Percentiles rank a stretch among this genome's conserved stretches.
Evolutionary conservation across 768 basidiomycete species (phyloP).

Genomic region (Fomitopsis pulvina): DNA sequence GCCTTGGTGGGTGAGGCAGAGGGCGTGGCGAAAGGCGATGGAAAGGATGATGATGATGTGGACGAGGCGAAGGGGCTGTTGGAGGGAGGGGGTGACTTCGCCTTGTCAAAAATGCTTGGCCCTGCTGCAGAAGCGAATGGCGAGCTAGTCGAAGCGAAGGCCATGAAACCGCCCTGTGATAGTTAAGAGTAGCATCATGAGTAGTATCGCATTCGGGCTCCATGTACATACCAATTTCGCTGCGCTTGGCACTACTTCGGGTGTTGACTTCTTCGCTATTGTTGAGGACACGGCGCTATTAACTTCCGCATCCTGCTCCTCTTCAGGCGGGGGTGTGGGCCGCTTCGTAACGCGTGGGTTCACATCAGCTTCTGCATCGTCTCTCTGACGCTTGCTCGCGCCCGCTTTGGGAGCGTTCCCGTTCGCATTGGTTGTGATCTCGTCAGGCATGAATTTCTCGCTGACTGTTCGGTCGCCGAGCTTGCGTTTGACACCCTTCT

Average conservation of each 20-base stretch:
- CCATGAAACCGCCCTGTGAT: conserved; percentile 65
- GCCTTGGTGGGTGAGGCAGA: conserved; percentile 3
- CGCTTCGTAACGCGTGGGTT: conserved; percentile 44
- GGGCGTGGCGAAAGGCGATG: conserved; percentile 9
- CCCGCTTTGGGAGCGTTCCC: conserved; percentile 19
- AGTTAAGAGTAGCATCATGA: too few relatives aligned
- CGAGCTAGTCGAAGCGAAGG: conserved; percentile 68
- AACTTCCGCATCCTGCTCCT: conserved; percentile 17
- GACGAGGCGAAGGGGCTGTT: conserved; percentile 12
- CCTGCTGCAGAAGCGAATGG: conserved; percentile 74
- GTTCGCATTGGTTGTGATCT: conserved; percentile 3
- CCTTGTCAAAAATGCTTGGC: conserved; percentile 40
- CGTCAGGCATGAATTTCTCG: conserved; percentile 30
- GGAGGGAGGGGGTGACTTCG: conserved; percentile 22
- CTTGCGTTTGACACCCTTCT: conserved; percentile 68
- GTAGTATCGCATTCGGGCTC: too few relatives aligned
- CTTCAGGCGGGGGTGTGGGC: conserved; percentile 65
- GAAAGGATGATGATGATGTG: conserved; percentile 13
- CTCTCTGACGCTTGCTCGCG: conserved; percentile 51
- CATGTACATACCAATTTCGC: conserved; percentile 44
- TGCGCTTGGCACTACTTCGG: conserved; percentile 22
- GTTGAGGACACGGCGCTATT: background rate
- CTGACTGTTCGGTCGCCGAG: conserved; percentile 62
- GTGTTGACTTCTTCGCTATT: background rate
- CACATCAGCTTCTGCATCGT: conserved; percentile 55